A percentile compares a stretch with the other conserved stretches of the same genome.
Conservation (phyloP, 805 yeast species). For the Danielozyma ontarioensis region DNA sequence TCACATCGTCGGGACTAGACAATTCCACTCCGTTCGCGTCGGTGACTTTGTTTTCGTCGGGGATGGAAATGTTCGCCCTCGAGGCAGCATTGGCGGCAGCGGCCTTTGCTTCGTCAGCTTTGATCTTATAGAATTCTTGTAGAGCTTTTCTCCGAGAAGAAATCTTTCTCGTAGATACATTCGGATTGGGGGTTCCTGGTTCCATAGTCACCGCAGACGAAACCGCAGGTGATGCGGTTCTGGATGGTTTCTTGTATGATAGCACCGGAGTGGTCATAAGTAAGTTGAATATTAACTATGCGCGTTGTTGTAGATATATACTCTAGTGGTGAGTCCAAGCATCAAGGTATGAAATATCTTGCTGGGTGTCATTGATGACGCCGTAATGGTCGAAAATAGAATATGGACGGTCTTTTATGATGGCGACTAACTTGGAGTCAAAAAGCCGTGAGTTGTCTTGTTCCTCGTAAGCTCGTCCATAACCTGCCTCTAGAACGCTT, state of each 20-base stretch:
- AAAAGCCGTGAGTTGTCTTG: conserved; percentile 8
- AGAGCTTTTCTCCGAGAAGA: conserved; percentile 37
- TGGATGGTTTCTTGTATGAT: conserved; percentile 24
- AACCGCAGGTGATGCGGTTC: no score
- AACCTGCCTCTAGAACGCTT: conserved; percentile 68
- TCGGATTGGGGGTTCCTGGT: not conserved
- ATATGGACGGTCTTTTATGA: conserved; percentile 15
- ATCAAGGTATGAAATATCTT: conserved; percentile 44
- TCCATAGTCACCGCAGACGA: no score
- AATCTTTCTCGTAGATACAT: conserved; percentile 23
- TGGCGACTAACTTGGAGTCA: conserved; percentile 2
- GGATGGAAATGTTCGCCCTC: conserved; percentile 1
- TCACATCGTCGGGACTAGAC: conserved; percentile 14
- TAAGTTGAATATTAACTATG: no score
- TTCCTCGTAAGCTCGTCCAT: conserved; percentile 31
- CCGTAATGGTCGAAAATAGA: conserved; percentile 40
- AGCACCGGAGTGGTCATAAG: conserved; percentile 18
- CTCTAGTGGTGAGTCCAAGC: conserved; percentile 33
- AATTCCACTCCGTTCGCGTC: conserved; percentile 4
- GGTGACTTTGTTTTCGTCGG: not conserved
- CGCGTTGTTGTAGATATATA: no score
- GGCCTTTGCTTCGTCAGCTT: conserved; percentile 11
- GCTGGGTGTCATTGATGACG: conserved; percentile 29
- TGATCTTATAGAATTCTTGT: conserved; percentile 36
- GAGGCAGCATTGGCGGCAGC: no score